Conservation (phyloP, 768 basidiomycete genomes). For the Mycena vulgaris region DNA sequence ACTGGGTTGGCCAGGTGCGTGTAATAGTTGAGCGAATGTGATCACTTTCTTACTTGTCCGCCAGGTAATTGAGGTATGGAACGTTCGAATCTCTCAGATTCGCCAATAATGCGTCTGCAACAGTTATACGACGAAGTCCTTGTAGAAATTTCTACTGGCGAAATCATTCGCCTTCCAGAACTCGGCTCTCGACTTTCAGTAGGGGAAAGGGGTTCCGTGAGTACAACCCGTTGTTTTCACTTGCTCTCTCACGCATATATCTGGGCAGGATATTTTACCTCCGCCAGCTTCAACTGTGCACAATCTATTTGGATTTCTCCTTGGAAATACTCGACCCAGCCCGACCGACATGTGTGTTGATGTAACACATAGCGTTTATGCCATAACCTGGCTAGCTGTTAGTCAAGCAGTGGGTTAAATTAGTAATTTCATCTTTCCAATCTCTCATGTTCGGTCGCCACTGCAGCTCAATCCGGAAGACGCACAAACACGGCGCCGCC, state of each 20-base stretch:
- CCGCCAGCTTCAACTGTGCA: constrained; percentile 61
- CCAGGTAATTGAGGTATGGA: constrained; percentile 83
- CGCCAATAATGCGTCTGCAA: constrained; percentile 22
- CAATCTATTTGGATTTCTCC: constrained; percentile 62
- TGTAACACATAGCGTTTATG: constrained; percentile 83
- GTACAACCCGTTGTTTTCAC: constrained; percentile 41
- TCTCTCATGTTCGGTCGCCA: constrained; percentile 22
- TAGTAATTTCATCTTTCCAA: constrained; percentile 11
- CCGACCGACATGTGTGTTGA: constrained; percentile 76
- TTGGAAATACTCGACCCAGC: constrained; percentile 60
- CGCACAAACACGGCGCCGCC: constrained; percentile 73
- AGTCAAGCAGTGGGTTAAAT: constrained; percentile 79
- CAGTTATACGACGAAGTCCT: constrained; percentile 90
- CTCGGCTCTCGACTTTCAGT: constrained; percentile 82
- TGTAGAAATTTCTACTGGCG: constrained; percentile 75
- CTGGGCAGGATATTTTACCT: constrained; percentile 75
- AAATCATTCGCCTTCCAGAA: constrained; percentile 82
- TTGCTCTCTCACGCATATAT: constrained; percentile 24
- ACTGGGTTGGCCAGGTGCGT: constrained; percentile 93
- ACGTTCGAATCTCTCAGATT: constrained; percentile 24
- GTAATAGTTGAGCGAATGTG: background rate
- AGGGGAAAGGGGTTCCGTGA: constrained; percentile 82
- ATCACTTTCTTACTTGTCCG: constrained; percentile 32
- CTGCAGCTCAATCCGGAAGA: constrained; percentile 71
- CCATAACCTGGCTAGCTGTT: constrained; percentile 89